These are phyloP conservation scores for Acrodontium crateriforme DNA, from an alignment of 2,329 filamentous ascomycete species.

Conservation along the genomic window DNA sequence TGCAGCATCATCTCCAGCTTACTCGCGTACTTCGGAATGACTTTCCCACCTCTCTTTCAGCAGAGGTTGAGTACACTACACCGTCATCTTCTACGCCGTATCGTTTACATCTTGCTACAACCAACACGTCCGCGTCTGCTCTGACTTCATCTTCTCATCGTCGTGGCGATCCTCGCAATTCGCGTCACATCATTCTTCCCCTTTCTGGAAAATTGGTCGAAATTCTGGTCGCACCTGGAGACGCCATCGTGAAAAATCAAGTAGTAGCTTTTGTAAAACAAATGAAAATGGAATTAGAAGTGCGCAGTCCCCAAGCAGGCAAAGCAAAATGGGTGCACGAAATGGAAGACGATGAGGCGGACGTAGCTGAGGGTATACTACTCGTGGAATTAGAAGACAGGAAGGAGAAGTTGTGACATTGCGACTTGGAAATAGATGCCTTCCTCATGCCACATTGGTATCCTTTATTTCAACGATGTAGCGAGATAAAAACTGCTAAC, in stretches of 20 bases:
- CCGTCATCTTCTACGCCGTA: conserved; percentile 26
- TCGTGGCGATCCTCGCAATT: conserved; percentile 36
- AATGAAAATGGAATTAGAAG: conserved; percentile 59
- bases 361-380: conserved; percentile 43
- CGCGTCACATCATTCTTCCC: conserved; percentile 40
- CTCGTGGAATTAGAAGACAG: conserved; percentile 34
- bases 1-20: conserved; percentile 39
- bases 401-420: too few species aligned
- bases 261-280: conserved; percentile 46
- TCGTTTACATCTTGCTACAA: conserved; percentile 28
- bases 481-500: too few species aligned
- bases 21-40: conserved; percentile 44
- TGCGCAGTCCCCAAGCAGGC: conserved; percentile 37
- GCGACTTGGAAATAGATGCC: too few species aligned
- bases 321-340: conserved; percentile 38
- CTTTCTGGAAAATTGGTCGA: conserved; percentile 48
- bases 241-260: conserved; percentile 37
- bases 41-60: conserved; percentile 42
- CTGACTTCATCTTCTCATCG: conserved; percentile 26
- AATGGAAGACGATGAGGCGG: conserved; percentile 40
- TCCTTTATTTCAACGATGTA: too few species aligned
- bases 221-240: conserved; percentile 40
- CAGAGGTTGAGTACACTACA: conserved; percentile 38
- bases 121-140: conserved; percentile 29
- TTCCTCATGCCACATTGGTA: too few species aligned